Percentiles rank a stretch among this genome's conserved stretches.
Conservation (phyloP, 1,139 yeast genomes). For the Dujonia santamariae region DNA sequence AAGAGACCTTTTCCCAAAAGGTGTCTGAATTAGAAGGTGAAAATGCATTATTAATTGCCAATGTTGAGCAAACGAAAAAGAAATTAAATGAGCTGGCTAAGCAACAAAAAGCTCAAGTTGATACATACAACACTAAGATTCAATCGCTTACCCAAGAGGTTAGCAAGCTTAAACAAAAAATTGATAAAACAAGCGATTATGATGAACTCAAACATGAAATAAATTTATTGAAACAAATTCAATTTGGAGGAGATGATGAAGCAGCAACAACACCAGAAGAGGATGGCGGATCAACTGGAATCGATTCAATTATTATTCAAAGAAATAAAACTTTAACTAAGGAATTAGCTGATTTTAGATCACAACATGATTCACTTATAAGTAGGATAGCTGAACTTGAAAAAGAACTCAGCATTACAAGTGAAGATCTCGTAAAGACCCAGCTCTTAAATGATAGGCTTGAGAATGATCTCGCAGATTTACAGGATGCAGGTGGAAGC, state of each 20-base stretch:
- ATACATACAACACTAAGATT: constrained; percentile 44
- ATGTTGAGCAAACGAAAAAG: constrained; percentile 51
- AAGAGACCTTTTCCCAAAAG: constrained; percentile 37
- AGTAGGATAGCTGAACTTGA: constrained; percentile 41
- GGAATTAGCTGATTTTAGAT: constrained; percentile 57
- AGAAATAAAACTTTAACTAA: constrained; percentile 60
- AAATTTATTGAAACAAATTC: constrained; percentile 67
- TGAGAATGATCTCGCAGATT: constrained; percentile 64
- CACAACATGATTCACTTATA: constrained; percentile 43
- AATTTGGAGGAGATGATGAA: constrained; percentile 52
- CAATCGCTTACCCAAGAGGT: constrained; percentile 49
- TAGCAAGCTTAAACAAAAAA: constrained; percentile 42
- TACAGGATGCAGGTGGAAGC: constrained; percentile 41
- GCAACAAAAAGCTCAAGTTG: constrained; percentile 32
- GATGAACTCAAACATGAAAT: constrained; percentile 77
- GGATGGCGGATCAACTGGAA: constrained; percentile 17
- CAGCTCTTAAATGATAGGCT: constrained; percentile 53
- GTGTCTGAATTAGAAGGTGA: constrained; percentile 62
- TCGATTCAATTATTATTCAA: constrained; percentile 51
- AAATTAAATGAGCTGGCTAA: constrained; percentile 26
- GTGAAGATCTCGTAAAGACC: constrained; percentile 31
- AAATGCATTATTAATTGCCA: constrained; percentile 61
- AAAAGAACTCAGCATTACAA: constrained; percentile 30
- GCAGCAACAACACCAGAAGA: constrained; percentile 7
- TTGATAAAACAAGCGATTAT: constrained; percentile 56